phyloP scores from a whole-genome alignment of 2,329 filamentous ascomycete species.

The Diaporthe sp. region DNA sequence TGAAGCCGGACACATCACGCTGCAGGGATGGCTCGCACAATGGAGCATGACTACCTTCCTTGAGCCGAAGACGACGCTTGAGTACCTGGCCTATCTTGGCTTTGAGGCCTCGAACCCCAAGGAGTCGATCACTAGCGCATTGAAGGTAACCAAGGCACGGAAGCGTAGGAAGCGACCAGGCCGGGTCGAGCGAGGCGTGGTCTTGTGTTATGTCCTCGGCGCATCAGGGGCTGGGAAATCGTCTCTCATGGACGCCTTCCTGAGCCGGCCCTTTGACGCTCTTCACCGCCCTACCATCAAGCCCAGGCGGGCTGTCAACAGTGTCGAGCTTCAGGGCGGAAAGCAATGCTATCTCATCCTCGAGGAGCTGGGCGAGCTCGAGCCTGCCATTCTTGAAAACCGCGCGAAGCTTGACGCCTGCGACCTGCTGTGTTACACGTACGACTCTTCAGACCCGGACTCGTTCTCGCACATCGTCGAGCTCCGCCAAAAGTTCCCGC shows the following conservation, averaged over 20 bases:
- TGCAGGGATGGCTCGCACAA: constrained; percentile 98
- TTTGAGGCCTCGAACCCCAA: constrained; percentile 87
- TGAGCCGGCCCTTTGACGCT: constrained; percentile 86
- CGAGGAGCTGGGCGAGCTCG: constrained; percentile 95
- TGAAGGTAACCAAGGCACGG: constrained; percentile 93
- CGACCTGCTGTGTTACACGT: constrained; percentile 94
- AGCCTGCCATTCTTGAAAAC: constrained; percentile 94
- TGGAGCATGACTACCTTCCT: constrained; percentile 99
- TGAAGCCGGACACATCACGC: constrained; percentile 92
- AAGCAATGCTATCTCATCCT: constrained; percentile 98
- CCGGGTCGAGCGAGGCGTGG: constrained; percentile 92
- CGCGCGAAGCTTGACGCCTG: constrained; percentile 90
- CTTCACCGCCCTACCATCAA: constrained; percentile 96
- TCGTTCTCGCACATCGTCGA: constrained; percentile 93
- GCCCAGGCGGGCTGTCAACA: constrained; percentile 93
- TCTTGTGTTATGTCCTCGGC: constrained; percentile 92
- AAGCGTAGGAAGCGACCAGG: constrained; percentile 87
- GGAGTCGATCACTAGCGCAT: constrained; percentile 82
- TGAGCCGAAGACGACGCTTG: constrained; percentile 93
- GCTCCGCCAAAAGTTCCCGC: constrained; percentile 82
- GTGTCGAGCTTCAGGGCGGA: constrained; percentile 93
- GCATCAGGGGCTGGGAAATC: constrained; percentile 91
- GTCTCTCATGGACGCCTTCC: constrained; percentile 88
- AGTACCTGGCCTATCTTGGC: constrained; percentile 95
- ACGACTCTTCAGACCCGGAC: constrained; percentile 96